phyloP scores from a whole-genome alignment of 257 asterid species.

The Gynochthodes officinalis region DNA sequence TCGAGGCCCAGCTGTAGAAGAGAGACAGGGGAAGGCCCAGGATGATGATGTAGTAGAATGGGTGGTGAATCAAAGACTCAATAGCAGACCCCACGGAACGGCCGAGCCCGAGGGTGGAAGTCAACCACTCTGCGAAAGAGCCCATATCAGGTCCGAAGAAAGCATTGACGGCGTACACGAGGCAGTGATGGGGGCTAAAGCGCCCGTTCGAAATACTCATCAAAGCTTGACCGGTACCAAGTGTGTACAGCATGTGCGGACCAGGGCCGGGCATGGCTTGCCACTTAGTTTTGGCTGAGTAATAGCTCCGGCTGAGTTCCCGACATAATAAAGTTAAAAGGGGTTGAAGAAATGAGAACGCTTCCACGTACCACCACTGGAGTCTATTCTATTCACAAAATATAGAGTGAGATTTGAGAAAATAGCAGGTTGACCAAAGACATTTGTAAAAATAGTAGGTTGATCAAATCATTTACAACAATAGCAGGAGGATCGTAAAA shows the following conservation, averaged over 20 bases:
- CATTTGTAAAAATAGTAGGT: too few species aligned
- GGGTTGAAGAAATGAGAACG: too few species aligned
- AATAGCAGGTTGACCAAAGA: too few species aligned
- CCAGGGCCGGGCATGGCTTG: conserved; percentile 94
- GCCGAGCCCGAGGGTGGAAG: conserved; percentile 63
- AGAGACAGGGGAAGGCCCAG: conserved; percentile 67
- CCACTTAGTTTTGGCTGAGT: too few species aligned
- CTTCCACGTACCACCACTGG: too few species aligned
- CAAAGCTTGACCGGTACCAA: conserved; percentile 76
- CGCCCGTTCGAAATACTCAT: conserved; percentile 68
- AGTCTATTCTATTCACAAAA: too few species aligned
- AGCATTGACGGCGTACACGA: conserved; percentile 76
- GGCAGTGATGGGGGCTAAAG: conserved; percentile 90
- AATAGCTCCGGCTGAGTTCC: too few species aligned
- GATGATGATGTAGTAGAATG: conserved; percentile 58
- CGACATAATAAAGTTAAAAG: too few species aligned
- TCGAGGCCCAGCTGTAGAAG: conserved; percentile 53
- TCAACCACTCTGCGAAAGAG: conserved; percentile 84
- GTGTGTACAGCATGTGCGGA: conserved; percentile 89
- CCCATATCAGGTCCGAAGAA: conserved; percentile 98
- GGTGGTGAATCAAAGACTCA: conserved; percentile 81
- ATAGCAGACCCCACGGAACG: conserved; percentile 52
- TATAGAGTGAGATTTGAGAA: too few species aligned
- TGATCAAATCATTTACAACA: too few species aligned
- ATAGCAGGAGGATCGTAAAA: too few species aligned